Conservation (phyloP, 495 filamentous ascomycete species). For the Neurospora discreta region DNA sequence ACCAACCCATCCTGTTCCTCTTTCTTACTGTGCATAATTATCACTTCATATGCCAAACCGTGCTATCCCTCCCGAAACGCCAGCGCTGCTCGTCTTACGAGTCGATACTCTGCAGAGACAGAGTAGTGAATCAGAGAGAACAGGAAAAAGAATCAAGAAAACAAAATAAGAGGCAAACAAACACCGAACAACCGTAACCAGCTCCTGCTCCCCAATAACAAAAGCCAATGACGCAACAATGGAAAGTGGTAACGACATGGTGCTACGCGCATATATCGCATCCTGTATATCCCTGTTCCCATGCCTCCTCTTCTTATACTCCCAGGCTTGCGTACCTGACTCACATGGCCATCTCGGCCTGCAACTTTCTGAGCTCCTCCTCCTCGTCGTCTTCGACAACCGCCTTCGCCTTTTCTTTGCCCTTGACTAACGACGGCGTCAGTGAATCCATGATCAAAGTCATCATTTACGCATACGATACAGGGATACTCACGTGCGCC, state of each 20-base stretch:
- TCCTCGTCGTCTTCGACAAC: conserved; percentile 89
- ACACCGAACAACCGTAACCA: not conserved
- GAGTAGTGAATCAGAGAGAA: not conserved
- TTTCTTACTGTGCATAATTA: not conserved
- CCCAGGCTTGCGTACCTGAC: not conserved
- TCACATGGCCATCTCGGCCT: conserved; percentile 95
- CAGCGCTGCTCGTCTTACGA: not conserved
- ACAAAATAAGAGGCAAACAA: not conserved
- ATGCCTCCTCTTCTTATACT: conserved; percentile 1
- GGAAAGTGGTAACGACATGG: not conserved
- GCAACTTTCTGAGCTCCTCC: conserved; percentile 83
- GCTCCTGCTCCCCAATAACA: not conserved
- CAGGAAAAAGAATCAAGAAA: not conserved
- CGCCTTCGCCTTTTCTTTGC: conserved; percentile 38
- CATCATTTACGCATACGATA: not conserved
- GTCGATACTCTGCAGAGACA: not conserved
- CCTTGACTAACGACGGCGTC: conserved; percentile 40
- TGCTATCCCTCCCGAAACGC: not conserved
- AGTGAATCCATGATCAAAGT: conserved; percentile 8
- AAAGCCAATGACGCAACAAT: not conserved
- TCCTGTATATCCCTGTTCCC: not conserved
- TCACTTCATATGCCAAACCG: not conserved
- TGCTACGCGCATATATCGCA: not conserved
- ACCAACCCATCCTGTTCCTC: not conserved
- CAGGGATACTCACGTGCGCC: conserved; percentile 54